Base-by-base conservation (phyloP, 1,284 basidiomycete genomes). In the Apiotrichum veenhuisii region DNA sequence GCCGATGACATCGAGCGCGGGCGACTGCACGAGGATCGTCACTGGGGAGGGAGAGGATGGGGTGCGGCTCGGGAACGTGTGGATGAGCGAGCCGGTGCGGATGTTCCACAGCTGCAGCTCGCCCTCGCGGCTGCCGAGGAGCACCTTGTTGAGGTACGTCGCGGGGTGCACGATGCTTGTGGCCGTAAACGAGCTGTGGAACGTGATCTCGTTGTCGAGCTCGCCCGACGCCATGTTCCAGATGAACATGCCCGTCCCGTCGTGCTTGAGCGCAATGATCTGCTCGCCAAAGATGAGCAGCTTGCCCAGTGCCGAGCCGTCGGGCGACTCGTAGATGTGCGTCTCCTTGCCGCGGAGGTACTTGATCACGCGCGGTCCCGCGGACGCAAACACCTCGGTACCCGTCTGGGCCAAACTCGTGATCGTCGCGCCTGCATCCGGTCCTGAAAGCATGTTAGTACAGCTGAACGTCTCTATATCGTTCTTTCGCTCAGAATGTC, bases 101-200 rank as follows among this genome's bases (percentile, higher is more conserved):
- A 93, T 86, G 74, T 98, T 99, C 91, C 92, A 98, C n/a, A 99
- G 77, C 63, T 95, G 89, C 66, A 98, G 77, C 52, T 80, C 80
- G 12, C 96, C 96, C 71, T 93, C 82, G 56, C 80, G 83, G 63
- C 89, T 90, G 1, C 87, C 87, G 11, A 98, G 83, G 1, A 98
- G 80, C 1, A 98, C 82, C 78, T 98, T 98, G 81, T 99, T 98
- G 53, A 99, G 77, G 76, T 98, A 98, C 5, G 96, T 98, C 1
- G 92, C 87, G 1, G 96, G 96, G 74, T 99, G 96, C 8, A 97
- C 80, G 30, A 97, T 77, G 20, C 82, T 82, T 12, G 85, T 88
- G 11, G 95, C 94, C 1, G 85, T 88, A 73, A 98, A 98, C 7
- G 65, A 62, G 5, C 65, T 54, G 55, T 74, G 74, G 63, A 77